Base-by-base conservation (phyloP, 108 stramenopile species). In the Mayamaea pseudoterrestris region DNA sequence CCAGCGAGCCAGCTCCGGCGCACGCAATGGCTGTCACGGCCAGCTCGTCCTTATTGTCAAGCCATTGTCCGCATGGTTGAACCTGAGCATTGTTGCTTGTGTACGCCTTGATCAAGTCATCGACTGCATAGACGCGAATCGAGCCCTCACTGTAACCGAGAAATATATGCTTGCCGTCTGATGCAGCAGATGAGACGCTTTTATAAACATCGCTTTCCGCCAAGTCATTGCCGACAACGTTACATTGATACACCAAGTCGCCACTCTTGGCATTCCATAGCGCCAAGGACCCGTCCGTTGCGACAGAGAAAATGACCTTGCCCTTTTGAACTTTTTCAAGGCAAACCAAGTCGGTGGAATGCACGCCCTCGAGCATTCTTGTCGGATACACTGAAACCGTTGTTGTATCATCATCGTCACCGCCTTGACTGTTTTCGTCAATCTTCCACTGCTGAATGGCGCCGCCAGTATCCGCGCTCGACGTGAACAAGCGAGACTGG, bases 231-330 rank as follows among this genome's bases (percentile, higher is more conserved):
- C 49, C 45, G 4, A 57, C 30, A 22, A 63, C 41, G 20, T 53
- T 35, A 56, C 63, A 74, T 9, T 47, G 47, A 28, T 55, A 41
- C 0, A 74, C 47, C 35, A 74, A 51, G 30, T 68, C 66, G 16
- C 76, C 77, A 5, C 45, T 54, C 16, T 51, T 40, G 8, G 69
- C 35, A 60, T 79, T 57, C 73, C 73, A 74, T 14, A 75, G 39
- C 8, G 73, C 67, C 35, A 79, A 50, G 27, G 53, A 50, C 31
- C 78, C 78, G 50, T 75, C 78, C 14, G 30, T 22, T 23, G 62
- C 43, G 27, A 64, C 71, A 0, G 78, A 75, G 16, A 79, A 60
- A n/a, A 79, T 20, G 12, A 79, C 18, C 24, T 67, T 60, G 22
- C 27, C 47, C 14, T 73, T 66, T 5, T 14, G 37, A 18, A 39